These are phyloP conservation scores for Penicillium sp. DNA, from an alignment of 2,329 filamentous ascomycete species.

Conservation along the genomic window DNA sequence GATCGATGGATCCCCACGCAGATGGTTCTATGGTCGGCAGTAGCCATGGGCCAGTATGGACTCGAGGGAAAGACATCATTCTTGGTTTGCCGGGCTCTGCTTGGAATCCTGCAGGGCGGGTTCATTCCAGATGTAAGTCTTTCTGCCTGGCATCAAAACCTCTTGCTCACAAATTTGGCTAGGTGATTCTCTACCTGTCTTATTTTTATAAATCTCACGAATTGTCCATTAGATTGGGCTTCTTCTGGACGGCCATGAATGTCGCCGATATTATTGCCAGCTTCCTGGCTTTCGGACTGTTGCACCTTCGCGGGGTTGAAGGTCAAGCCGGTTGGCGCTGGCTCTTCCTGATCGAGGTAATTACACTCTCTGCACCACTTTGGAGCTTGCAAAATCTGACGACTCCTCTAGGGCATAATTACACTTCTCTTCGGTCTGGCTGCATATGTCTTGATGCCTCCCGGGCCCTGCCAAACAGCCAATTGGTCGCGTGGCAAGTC, in stretches of 20 bases:
- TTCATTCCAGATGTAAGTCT: slow-evolving; percentile 58
- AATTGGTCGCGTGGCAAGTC: slow-evolving; percentile 33
- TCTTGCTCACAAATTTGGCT: not conserved
- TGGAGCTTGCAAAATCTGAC: slow-evolving; percentile 9
- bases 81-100: slow-evolving; percentile 39
- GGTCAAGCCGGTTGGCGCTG: slow-evolving; percentile 36
- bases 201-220: slow-evolving; percentile 71
- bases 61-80: slow-evolving; percentile 42
- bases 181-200: slow-evolving; percentile 54
- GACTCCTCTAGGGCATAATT: slow-evolving; percentile 17
- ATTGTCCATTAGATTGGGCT: slow-evolving; percentile 50
- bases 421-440: slow-evolving; percentile 27
- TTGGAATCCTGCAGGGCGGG: slow-evolving; percentile 48
- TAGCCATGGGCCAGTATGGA: slow-evolving; percentile 47
- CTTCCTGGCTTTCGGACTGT: slow-evolving; percentile 43
- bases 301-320: slow-evolving; percentile 34
- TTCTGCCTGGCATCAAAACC: not conserved
- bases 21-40: slow-evolving; percentile 52
- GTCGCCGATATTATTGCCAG: slow-evolving; percentile 47
- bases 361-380: not conserved
- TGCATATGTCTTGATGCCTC: slow-evolving; percentile 53
- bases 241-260: slow-evolving; percentile 25
- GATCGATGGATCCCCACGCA: slow-evolving; percentile 56
- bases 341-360: slow-evolving; percentile 36
- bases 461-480: slow-evolving; percentile 59